Conservation (phyloP, 805 yeast species). For the Saccharomycopsis guyanensis region DNA sequence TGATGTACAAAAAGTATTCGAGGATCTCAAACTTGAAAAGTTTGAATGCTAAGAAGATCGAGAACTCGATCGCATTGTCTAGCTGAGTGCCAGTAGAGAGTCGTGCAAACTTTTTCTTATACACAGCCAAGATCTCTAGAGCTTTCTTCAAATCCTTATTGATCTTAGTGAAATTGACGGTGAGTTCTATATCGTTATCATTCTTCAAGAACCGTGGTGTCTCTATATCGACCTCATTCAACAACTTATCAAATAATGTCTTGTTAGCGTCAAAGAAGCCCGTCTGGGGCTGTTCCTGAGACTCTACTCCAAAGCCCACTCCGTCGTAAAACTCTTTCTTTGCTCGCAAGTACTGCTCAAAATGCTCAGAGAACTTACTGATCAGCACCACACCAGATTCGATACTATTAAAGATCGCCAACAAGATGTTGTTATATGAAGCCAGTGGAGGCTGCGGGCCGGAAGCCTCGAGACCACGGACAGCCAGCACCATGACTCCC, state of each 20-base stretch:
- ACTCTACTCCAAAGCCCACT: background rate
- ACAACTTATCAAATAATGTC: conserved; percentile 3
- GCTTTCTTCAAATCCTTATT: conserved; percentile 13
- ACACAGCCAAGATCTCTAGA: conserved; percentile 11
- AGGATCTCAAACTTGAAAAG: conserved; percentile 18
- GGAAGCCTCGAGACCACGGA: too few species aligned
- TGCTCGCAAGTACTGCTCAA: conserved; percentile 20
- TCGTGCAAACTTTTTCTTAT: conserved; percentile 9
- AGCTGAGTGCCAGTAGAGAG: background rate
- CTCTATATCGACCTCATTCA: conserved; percentile 2
- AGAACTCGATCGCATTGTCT: conserved; percentile 15
- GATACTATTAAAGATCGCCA: conserved; percentile 1
- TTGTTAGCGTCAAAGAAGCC: conserved; percentile 1
- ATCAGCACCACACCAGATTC: background rate
- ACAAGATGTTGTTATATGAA: background rate
- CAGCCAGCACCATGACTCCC: too few species aligned
- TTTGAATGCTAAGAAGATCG: conserved; percentile 19
- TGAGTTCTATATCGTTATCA: background rate
- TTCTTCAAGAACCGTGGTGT: conserved; percentile 7
- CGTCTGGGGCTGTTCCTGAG: background rate
- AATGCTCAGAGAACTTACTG: conserved; percentile 12
- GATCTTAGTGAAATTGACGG: conserved; percentile 16
- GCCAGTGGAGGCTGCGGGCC: too few species aligned
- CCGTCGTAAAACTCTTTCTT: conserved; percentile 19
- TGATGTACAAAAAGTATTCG: conserved; percentile 19